Evolutionary conservation across 2,329 filamentous ascomycete species (phyloP), one percentile per base, ranked within the genome.

Genomic region (Penicillium sp.): DNA sequence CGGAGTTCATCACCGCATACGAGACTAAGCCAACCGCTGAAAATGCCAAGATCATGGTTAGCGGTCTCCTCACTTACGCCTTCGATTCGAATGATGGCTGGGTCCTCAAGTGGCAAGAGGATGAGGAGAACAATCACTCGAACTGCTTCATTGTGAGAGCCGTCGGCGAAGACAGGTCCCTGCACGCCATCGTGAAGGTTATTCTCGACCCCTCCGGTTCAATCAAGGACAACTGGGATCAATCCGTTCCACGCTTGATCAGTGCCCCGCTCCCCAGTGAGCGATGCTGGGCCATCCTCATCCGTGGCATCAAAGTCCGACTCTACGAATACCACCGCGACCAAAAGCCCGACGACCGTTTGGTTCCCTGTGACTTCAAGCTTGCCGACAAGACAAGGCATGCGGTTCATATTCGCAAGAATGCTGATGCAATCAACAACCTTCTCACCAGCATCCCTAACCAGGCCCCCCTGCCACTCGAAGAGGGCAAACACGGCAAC

Each of bases 341-440:
- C 33, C 25, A 57, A 19, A 4, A 19, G 4, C 19, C 21, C 7
- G 41, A 31, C 4, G 17, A 23, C 5, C 47, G 54, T n/a, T 13
- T 50, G 23, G 15, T 57, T 3, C 31, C 41, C 4, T 57, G 54
- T 15, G 54, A 57, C 49, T 57, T 57, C 27, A 53, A 13, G 23
- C 4, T 57, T 33, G 23, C 41, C 1, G 33, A 23, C 10, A 45
- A 53, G 54, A 3, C 2, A 1, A 38, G 17, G 19, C 49, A 57
- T 3, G 35, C 49, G 0, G 19, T 57, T 4, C 49, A 57, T 15
- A 53, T 57, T 17, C 54, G 35, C 25, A 47, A 41, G 6, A 41
- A 57, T 23, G 13, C 25, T 4, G 6, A 15, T 2, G 23, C 29
- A 9, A 10, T 57, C 4, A 45, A 57, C 33, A 33, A n/a, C 9